These are phyloP conservation scores for Picea engelmannii DNA, from an alignment of 83 land plant genomes.

Conservation along the genomic window DNA sequence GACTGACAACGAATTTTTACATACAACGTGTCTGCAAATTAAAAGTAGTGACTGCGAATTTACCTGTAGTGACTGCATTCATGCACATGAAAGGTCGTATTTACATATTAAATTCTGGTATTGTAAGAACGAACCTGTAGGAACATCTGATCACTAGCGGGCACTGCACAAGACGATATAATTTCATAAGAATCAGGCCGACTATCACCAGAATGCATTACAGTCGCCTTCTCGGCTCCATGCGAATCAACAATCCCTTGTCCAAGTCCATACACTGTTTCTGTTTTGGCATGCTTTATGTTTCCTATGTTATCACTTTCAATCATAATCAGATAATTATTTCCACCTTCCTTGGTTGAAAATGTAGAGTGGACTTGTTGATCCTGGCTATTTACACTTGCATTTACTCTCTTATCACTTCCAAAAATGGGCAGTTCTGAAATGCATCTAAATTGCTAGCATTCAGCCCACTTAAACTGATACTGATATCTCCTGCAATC, in stretches of 20 bases:
- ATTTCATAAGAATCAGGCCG: neutral
- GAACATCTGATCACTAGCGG: neutral
- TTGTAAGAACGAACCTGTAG: neutral
- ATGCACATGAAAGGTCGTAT: neutral
- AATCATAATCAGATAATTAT: conserved; percentile 8
- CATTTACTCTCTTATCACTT: conserved; percentile 43
- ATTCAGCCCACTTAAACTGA: conserved; percentile 53
- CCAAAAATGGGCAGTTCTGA: conserved; percentile 56
- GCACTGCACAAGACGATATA: neutral
- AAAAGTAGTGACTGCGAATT: too few species aligned
- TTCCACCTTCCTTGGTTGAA: neutral
- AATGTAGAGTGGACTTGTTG: conserved; percentile 1
- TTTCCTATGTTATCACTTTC: conserved; percentile 10
- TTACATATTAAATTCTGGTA: neutral
- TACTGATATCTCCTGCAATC: conserved; percentile 35
- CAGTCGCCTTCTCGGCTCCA: conserved; percentile 5
- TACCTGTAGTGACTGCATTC: too few species aligned
- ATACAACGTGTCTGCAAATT: too few species aligned
- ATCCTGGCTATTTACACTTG: conserved; percentile 15
- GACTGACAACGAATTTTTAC: too few species aligned
- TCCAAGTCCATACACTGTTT: neutral
- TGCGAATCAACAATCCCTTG: neutral
- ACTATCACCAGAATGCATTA: neutral
- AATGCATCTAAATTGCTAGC: conserved; percentile 70
- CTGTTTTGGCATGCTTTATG: neutral